Percentiles rank a stretch among this genome's conserved stretches.
phyloP scores from a whole-genome alignment of 208 protist genomes.

The Leishmania mexicana region DNA sequence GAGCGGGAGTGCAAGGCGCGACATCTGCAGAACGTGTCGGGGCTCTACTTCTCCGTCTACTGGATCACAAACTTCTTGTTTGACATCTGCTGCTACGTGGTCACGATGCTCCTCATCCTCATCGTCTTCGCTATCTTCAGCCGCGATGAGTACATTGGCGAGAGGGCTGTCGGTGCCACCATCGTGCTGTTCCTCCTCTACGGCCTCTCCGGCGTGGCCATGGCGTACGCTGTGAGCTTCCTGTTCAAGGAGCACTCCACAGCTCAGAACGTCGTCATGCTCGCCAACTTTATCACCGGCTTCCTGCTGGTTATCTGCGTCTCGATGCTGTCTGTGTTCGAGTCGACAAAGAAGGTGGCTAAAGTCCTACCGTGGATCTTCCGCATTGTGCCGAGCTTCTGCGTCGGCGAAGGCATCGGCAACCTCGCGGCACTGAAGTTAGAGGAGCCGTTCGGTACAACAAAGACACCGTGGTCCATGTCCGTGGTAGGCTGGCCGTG shows the following conservation, averaged over 20 bases:
- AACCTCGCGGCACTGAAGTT: constrained; percentile 46
- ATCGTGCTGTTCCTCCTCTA: constrained; percentile 66
- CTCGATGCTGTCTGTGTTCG: constrained; percentile 48
- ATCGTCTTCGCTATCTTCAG: constrained; percentile 66
- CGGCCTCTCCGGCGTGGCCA: constrained; percentile 58
- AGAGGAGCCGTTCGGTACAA: constrained; percentile 32
- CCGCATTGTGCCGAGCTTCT: constrained; percentile 76
- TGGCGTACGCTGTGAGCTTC: constrained; percentile 70
- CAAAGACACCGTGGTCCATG: constrained; percentile 42
- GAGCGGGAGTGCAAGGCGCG: constrained; percentile 70
- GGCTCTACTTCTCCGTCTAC: constrained; percentile 63
- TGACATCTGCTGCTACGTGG: constrained; percentile 62
- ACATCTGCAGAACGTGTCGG: constrained; percentile 76
- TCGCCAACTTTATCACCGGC: constrained; percentile 79
- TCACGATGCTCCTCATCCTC: constrained; percentile 65
- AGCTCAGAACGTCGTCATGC: constrained; percentile 69
- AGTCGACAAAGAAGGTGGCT: constrained; percentile 42
- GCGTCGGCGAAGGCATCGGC: constrained; percentile 77
- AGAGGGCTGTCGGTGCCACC: constrained; percentile 39
- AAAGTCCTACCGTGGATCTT: constrained; percentile 55
- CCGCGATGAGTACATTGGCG: constrained; percentile 59
- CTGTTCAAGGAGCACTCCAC: constrained; percentile 65
- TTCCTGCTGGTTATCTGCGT: constrained; percentile 70
- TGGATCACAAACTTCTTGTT: constrained; percentile 83
- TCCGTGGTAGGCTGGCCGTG: constrained; percentile 49